Conservation (phyloP, 2,329 filamentous ascomycete species). For the Colletotrichum neosansevieriae region DNA sequence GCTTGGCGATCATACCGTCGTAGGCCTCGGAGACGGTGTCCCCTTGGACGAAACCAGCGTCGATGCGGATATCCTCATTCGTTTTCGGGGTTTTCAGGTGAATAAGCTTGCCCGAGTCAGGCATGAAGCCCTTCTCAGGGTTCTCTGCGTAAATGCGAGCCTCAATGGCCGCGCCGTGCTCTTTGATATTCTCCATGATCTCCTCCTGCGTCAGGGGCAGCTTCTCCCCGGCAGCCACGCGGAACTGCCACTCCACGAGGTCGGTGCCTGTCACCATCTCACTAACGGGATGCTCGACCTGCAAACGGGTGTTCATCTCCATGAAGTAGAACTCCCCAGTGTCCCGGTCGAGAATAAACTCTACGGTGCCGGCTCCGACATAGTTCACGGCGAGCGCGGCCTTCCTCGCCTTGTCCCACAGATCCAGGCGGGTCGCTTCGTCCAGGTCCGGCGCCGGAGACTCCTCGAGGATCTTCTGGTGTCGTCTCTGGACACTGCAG, state of each 20-base stretch:
- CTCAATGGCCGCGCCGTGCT: constrained; percentile 89
- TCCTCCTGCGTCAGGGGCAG: constrained; percentile 68
- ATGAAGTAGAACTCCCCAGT: constrained; percentile 85
- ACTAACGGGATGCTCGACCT: constrained; percentile 96
- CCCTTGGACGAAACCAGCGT: constrained; percentile 91
- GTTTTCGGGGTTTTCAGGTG: constrained; percentile 81
- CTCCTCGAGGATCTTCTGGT: constrained; percentile 94
- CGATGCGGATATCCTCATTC: constrained; percentile 83
- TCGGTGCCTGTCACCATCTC: constrained; percentile 76
- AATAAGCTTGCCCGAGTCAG: constrained; percentile 89
- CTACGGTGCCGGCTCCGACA: constrained; percentile 88
- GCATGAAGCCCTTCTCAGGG: constrained; percentile 90
- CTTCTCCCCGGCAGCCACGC: constrained; percentile 72
- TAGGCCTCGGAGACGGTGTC: constrained; percentile 95
- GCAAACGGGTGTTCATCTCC: constrained; percentile 88
- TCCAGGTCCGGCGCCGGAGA: constrained; percentile 80
- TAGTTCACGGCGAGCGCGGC: constrained; percentile 83
- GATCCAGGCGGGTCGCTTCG: constrained; percentile 67
- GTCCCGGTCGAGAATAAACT: constrained; percentile 90
- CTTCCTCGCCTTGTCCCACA: constrained; percentile 75
- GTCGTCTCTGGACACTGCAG: constrained; percentile 86
- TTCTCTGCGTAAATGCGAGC: constrained; percentile 97
- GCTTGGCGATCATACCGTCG: constrained; percentile 98
- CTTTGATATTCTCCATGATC: constrained; percentile 80
- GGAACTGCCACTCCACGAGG: constrained; percentile 96